Conservation (phyloP, 164 flowering plant species). For the Vitis amurensis region DNA sequence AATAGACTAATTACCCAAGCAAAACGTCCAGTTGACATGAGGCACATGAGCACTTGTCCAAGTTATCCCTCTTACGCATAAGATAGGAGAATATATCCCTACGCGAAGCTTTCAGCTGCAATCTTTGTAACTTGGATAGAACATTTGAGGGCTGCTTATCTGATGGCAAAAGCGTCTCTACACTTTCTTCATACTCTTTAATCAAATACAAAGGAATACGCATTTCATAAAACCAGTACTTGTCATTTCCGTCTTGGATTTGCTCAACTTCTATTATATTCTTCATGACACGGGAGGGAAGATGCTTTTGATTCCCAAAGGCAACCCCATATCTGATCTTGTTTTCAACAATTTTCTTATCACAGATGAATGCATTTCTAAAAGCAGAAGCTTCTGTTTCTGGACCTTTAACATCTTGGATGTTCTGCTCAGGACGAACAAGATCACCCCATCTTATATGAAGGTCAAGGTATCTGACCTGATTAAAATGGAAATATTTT, state of each 20-base stretch:
- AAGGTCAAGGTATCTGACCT: slow-evolving; percentile 86
- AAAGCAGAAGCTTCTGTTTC: slow-evolving; percentile 81
- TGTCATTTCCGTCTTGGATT: slow-evolving; percentile 55
- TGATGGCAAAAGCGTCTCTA: slow-evolving; percentile 20
- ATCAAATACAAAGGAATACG: slow-evolving; percentile 83
- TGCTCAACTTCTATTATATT: slow-evolving; percentile 58
- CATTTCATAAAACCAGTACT: slow-evolving; percentile 77
- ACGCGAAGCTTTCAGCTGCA: slow-evolving; percentile 52
- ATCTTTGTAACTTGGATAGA: slow-evolving; percentile 46
- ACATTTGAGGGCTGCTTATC: slow-evolving; percentile 20
- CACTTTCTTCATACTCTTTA: slow-evolving; percentile 69
- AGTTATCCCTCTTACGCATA: slow-evolving; percentile 48
- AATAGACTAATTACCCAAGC: slow-evolving; percentile 44
- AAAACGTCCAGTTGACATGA: slow-evolving; percentile 67
- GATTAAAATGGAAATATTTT: slow-evolving; percentile 29
- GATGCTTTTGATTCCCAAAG: slow-evolving; percentile 82
- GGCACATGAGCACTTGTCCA: slow-evolving; percentile 52
- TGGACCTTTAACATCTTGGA: slow-evolving; percentile 67
- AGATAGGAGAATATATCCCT: slow-evolving; percentile 67
- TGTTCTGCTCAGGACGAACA: slow-evolving; percentile 69
- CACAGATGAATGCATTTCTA: slow-evolving; percentile 76
- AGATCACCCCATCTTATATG: slow-evolving; percentile 91
- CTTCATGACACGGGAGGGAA: slow-evolving; percentile 90
- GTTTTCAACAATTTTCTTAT: slow-evolving; percentile 52
- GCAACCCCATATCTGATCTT: slow-evolving; percentile 63